Evolutionary conservation across 179 eudicot species (phyloP).

Genomic region (Carnegiea gigantea): DNA sequence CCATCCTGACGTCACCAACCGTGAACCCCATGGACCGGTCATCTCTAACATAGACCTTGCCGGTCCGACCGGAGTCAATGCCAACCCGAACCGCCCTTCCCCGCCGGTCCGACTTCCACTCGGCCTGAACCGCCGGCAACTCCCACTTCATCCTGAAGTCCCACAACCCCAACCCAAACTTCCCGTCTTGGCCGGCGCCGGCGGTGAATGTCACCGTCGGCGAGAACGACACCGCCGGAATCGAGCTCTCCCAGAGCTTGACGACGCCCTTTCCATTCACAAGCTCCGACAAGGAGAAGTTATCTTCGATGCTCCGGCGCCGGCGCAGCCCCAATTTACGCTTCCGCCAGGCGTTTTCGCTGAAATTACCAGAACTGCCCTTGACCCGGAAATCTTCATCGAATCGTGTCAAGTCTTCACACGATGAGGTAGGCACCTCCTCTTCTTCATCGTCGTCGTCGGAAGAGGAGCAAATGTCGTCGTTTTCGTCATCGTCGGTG

Average conservation of each 20-base stretch:
- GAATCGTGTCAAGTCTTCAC: constrained; percentile 28
- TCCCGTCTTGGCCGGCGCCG: constrained; percentile 20
- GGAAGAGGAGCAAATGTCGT: constrained; percentile 29
- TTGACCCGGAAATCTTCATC: constrained; percentile 46
- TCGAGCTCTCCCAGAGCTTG: constrained; percentile 61
- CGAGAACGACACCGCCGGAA: constrained; percentile 31
- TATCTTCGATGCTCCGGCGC: constrained; percentile 21
- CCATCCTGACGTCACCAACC: constrained; percentile 60
- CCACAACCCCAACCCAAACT: constrained; percentile 38
- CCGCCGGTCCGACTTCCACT: constrained; percentile 42
- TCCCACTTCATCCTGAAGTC: constrained; percentile 39
- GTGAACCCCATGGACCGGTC: constrained; percentile 35
- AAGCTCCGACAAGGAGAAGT: constrained; percentile 51
- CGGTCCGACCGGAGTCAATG: constrained; percentile 38
- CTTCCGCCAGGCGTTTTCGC: constrained; percentile 14
- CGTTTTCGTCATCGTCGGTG: constrained; percentile 30
- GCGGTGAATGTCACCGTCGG: constrained; percentile 28
- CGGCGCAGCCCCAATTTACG: constrained; percentile 28
- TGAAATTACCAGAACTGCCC: constrained; percentile 37
- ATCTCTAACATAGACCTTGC: constrained; percentile 51
- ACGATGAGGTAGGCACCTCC: not conserved
- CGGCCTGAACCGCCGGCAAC: constrained; percentile 42
- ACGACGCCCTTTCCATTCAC: constrained; percentile 57
- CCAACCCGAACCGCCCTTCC: constrained; percentile 28
- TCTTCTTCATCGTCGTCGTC: not conserved